phyloP scores from a whole-genome alignment of 1,284 basidiomycete species.

The Cutaneotrichosporon sp. region DNA sequence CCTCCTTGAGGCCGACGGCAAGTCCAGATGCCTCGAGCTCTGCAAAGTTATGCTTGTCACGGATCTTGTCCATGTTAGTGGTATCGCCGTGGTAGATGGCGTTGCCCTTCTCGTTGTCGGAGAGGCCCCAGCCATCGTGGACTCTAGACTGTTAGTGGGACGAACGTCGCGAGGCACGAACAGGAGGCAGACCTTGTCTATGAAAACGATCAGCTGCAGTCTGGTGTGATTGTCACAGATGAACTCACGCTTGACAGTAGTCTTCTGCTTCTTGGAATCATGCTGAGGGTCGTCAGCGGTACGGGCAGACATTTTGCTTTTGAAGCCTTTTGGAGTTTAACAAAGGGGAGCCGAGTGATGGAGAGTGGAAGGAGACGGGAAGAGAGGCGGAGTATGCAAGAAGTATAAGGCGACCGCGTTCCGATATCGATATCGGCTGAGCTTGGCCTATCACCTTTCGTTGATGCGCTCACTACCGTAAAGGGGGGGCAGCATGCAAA shows the following conservation, averaged over 20 bases:
- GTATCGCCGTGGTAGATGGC: conserved; percentile 78
- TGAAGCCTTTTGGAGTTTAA: no score
- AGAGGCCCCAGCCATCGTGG: conserved; percentile 89
- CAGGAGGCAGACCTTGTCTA: conserved; percentile 86
- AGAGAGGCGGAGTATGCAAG: no score
- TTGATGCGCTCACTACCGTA: no score
- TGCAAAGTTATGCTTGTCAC: conserved; percentile 66
- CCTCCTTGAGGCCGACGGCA: conserved; percentile 80
- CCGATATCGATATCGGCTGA: no score
- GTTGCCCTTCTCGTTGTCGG: conserved; percentile 68
- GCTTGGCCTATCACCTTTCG: no score
- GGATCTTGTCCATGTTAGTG: conserved; percentile 79
- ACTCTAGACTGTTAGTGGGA: conserved; percentile 55
- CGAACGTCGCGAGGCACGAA: conserved; percentile 46
- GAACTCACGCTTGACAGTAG: conserved; percentile 15
- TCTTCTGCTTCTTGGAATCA: conserved; percentile 25
- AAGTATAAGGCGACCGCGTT: no score
- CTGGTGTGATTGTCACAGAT: no score
- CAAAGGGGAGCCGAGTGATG: no score
- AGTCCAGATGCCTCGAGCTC: conserved; percentile 75
- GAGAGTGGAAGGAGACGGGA: no score
- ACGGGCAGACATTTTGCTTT: conserved; percentile 16
- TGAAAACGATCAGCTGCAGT: no score
- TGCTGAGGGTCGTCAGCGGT: conserved; percentile 16
- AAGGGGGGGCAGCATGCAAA: no score